Evolutionary conservation across 495 filamentous ascomycete species (phyloP), one percentile per base, ranked within the genome.

Genomic region (Neurospora sp.): DNA sequence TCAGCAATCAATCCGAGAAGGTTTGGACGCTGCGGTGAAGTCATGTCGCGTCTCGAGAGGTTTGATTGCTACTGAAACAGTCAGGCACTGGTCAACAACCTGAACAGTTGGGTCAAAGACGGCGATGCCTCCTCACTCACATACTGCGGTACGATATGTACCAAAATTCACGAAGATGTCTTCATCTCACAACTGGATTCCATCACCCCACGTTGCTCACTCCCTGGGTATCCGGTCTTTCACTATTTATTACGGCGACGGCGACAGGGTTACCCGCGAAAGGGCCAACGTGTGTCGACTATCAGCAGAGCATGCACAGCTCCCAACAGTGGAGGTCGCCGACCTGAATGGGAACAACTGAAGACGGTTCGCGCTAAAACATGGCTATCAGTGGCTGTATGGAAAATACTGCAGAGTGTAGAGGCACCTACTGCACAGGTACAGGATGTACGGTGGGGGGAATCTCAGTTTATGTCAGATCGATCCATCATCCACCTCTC

Each of bases 401-500:
- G 23, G 48, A n/a, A 12, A 59, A 59, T 31, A 59, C 23, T 59
- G 23, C 20, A 59, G 48, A 59, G 48, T 20, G 54, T 31, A 62
- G 54, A 62, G 54, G 54, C 31, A 62, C 54, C 23, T 62, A 16
- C 54, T 31, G 54, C 27, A 37, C 27, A 66, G 54, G 54, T 66
- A 66, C 54, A 66, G 54, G 23, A 9, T 27, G 27, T 14, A 35
- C 54, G 54, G 54, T 66, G 54, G 54, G 54, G 14, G 14, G 14
- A 66, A 66, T 66, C 54, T 66, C 54, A 14, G 54, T 66, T 66
- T 66, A 66, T 73, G n/a, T 41, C n/a, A 74, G 40, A 20, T 37
- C 70, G 39, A 23, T 71, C 74, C 74, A 75, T 75, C 44, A 72
- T 71, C 44, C 69, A 59, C 72, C 72, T 69, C 74, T 73, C 72